Evolutionary conservation across 306 rosid species (phyloP), one percentile per base, ranked within the genome.

Genomic region (Malus fusca): DNA sequence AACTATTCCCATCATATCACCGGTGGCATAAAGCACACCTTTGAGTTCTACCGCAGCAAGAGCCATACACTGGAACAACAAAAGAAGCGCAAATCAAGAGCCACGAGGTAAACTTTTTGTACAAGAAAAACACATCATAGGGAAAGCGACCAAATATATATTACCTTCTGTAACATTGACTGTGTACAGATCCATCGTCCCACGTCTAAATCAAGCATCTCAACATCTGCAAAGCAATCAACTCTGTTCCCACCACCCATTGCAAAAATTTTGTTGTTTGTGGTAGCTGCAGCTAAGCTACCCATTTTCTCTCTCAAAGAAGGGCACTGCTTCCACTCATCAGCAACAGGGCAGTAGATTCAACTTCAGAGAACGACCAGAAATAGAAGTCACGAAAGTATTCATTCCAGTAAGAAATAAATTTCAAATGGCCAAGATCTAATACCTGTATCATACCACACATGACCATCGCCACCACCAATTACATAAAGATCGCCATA

Each of bases 261-360:
- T 43, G 80, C 83, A 82, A 84, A 92, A 66, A 84, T 12, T 82
- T 84, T 83, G 48, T 81, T 64, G 73, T 75, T 84, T 55, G 80
- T 53, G 75, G 79, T 79, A 75, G 85, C 87, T 80, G 81, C 87
- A 65, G 88, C 83, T 51, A 90, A 84, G 78, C 97, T 89, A 67
- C 98, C 98, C 80, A 87, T 95, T 77, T 69, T 81, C 77, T 82
- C 75, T 80, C 76, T 87, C 81, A 95, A 51, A 43, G 97, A 81
- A 81, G 98, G 97, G 72, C 90, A 26, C 70, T 30, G 14, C 25
- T 90, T 88, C 99, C 98, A 92, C 68, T 76, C 80, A 60, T 89
- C 87, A 58, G 40, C 60, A 74, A 66, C 61, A 22, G 84, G 89
- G 75, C 77, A 79, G 80, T 88, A 92, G 93, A 92, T 80, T 90